Evolutionary conservation across 2,329 filamentous ascomycete species (phyloP).

Genomic region (Thielaviopsis ethacetica): DNA sequence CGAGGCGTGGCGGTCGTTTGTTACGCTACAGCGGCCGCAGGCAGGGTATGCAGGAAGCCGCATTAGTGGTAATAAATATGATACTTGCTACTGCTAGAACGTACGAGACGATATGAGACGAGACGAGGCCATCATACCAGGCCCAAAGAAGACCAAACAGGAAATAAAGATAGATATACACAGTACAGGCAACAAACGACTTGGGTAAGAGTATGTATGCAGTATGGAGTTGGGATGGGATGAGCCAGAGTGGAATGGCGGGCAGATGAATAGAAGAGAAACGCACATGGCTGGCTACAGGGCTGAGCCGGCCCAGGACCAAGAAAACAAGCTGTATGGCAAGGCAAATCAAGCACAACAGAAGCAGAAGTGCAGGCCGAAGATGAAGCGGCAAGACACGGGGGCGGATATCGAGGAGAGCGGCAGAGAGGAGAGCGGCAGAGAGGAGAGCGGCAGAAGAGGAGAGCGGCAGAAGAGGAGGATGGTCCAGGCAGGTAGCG

Average conservation of each 20-base stretch:
- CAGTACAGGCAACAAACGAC: background rate
- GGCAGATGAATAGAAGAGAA: background rate
- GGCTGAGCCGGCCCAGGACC: background rate
- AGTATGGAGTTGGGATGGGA: background rate
- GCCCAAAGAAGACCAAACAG: background rate
- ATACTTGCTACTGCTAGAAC: background rate
- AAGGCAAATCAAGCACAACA: background rate
- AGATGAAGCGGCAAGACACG: background rate
- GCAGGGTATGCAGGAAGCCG: slow-evolving; percentile 5
- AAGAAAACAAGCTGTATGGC: background rate
- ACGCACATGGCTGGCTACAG: slow-evolving; percentile 9
- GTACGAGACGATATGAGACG: background rate
- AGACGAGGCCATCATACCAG: too few species aligned
- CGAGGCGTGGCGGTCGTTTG: background rate
- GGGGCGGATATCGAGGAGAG: background rate
- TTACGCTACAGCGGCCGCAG: background rate
- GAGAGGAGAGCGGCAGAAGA: background rate
- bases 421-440: background rate
- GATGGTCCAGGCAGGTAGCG: too few species aligned
- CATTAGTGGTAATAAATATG: background rate
- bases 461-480: too few species aligned
- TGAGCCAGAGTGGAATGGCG: background rate
- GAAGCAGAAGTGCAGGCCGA: background rate
- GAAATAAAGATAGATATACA: background rate
- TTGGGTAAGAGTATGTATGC: too few species aligned